Conservation (phyloP, 768 basidiomycete species). For the Dacryopinax primogenitus region DNA sequence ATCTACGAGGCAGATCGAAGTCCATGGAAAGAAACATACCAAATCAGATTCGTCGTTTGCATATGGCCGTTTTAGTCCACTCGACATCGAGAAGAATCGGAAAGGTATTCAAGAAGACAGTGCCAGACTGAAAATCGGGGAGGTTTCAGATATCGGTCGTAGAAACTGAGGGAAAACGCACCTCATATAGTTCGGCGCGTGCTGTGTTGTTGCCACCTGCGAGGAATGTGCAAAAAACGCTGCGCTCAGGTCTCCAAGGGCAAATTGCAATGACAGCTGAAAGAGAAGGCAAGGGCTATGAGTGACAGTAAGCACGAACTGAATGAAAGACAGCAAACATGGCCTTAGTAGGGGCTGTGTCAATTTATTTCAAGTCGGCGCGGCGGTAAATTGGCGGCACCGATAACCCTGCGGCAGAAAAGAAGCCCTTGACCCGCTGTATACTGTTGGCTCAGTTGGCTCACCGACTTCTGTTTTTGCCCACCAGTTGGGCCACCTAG, state of each 20-base stretch:
- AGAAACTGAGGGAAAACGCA: background rate
- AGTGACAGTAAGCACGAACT: background rate
- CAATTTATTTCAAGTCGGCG: background rate
- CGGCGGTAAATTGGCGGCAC: slow-evolving; percentile 1
- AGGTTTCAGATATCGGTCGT: background rate
- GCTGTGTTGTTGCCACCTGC: background rate
- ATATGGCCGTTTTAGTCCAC: background rate
- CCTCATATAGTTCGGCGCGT: background rate
- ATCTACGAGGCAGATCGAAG: background rate
- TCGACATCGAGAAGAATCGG: background rate
- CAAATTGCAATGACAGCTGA: too few relatives aligned
- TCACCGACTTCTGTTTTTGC: background rate
- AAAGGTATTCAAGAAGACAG: background rate
- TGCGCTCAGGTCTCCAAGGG: too few relatives aligned
- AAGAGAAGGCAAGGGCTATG: background rate
- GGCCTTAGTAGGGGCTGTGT: slow-evolving; percentile 3
- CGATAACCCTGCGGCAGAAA: background rate
- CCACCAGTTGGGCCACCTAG: too few relatives aligned
- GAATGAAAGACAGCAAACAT: background rate
- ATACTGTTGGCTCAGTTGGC: too few relatives aligned
- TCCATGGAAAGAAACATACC: background rate
- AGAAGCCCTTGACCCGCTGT: background rate
- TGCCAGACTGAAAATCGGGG: background rate
- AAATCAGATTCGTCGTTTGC: background rate
- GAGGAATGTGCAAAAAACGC: background rate